A percentile compares a stretch with the other conserved stretches of the same genome.
These are phyloP conservation scores for Xylaria sp. DNA, from an alignment of 2,329 filamentous ascomycete genomes.

Conservation along the genomic window DNA sequence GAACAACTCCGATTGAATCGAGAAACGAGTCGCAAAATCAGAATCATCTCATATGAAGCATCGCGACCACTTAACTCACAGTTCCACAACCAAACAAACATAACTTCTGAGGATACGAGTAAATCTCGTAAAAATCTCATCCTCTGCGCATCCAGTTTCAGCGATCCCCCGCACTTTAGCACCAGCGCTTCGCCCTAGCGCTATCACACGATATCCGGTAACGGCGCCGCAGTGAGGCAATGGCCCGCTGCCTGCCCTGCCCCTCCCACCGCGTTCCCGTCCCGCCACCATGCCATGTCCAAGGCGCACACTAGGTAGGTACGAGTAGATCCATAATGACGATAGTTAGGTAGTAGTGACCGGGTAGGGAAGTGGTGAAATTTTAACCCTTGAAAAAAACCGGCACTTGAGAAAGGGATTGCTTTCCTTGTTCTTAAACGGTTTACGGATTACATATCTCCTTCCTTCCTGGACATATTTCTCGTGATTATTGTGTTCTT, in stretches of 20 bases:
- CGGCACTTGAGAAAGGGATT: neutral
- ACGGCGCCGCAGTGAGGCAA: slow-evolving; percentile 7
- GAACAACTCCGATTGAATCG: too few relatives aligned
- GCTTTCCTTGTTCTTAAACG: too few relatives aligned
- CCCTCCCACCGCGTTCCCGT: neutral
- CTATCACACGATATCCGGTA: slow-evolving; percentile 5
- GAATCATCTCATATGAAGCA: too few relatives aligned
- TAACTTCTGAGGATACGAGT: too few relatives aligned
- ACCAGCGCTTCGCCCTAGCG: neutral
- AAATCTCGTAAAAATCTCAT: too few relatives aligned
- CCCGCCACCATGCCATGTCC: slow-evolving; percentile 2
- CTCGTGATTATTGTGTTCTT: too few relatives aligned
- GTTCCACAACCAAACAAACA: too few relatives aligned
- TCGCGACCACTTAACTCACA: too few relatives aligned
- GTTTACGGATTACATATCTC: neutral
- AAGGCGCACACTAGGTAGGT: slow-evolving; percentile 6
- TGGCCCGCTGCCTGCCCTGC: too few relatives aligned
- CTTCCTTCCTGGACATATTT: neutral
- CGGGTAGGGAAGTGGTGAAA: neutral
- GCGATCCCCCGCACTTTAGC: too few relatives aligned
- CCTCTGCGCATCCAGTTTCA: too few relatives aligned
- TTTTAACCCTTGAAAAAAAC: neutral
- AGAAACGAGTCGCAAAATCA: too few relatives aligned
- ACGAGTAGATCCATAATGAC: neutral
- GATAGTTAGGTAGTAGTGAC: neutral